phyloP scores from a whole-genome alignment of 768 basidiomycete genomes.

The Pleurotus tuoliensis region DNA sequence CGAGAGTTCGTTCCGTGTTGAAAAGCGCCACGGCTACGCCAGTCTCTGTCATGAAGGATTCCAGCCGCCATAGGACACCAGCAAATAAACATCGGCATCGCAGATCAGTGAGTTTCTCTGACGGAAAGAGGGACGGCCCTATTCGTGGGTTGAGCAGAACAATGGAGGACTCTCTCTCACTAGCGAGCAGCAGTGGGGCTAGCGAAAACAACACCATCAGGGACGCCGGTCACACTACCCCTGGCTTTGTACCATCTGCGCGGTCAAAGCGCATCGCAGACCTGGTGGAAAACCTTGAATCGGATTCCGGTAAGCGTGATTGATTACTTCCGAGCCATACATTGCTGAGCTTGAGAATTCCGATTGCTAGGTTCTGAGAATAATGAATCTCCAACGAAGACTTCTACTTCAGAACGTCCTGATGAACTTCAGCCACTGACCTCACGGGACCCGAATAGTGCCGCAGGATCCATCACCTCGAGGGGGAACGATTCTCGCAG shows the following conservation, averaged over 20 bases:
- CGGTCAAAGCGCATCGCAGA: constrained; percentile 79
- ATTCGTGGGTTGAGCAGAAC: constrained; percentile 55
- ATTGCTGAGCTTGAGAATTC: constrained; percentile 5
- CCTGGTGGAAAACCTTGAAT: constrained; percentile 70
- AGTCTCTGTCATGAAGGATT: constrained; percentile 54
- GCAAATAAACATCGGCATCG: constrained; percentile 59
- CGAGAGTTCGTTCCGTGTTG: constrained; percentile 39
- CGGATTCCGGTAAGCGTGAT: constrained; percentile 51
- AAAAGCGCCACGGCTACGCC: constrained; percentile 49
- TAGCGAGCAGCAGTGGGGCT: constrained; percentile 16
- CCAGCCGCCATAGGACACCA: constrained; percentile 54
- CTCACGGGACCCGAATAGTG: constrained; percentile 35
- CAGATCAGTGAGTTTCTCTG: constrained; percentile 96
- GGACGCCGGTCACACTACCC: constrained; percentile 12
- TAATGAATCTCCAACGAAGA: constrained; percentile 54
- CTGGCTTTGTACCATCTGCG: constrained; percentile 49
- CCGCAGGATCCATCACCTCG: constrained; percentile 11
- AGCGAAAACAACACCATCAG: constrained; percentile 14
- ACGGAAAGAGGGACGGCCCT: constrained; percentile 88
- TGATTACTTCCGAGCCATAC: constrained; percentile 3
- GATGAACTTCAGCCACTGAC: constrained; percentile 47
- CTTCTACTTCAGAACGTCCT: constrained; percentile 39
- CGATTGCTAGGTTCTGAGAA: constrained; percentile 34
- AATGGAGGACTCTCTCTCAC: constrained; percentile 32
- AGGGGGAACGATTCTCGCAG: constrained; percentile 30